Conservation (phyloP, 352 stramenopile genomes). For the Phytophthora pseudosyringae region DNA sequence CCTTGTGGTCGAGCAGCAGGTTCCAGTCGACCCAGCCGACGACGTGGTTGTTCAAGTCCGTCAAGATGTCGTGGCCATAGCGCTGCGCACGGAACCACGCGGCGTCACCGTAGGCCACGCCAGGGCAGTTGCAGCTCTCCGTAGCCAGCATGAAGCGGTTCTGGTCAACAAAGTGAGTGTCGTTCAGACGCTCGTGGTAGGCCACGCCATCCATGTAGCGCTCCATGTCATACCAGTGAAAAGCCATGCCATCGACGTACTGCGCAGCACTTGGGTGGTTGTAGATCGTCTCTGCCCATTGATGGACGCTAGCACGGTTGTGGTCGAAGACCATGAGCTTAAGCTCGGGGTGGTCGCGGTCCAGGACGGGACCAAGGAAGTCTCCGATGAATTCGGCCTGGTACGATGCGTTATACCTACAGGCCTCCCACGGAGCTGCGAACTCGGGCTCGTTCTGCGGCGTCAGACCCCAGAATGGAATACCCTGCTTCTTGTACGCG, state of each 20-base stretch:
- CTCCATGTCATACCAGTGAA: conserved; percentile 89
- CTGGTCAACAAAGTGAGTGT: conserved; percentile 72
- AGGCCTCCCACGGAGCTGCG: conserved; percentile 77
- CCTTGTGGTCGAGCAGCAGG: conserved; percentile 85
- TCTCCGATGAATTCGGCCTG: conserved; percentile 85
- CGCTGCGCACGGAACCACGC: conserved; percentile 88
- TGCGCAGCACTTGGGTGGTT: conserved; percentile 60
- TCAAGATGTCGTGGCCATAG: conserved; percentile 90
- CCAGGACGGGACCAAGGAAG: conserved; percentile 85
- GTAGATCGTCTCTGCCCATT: conserved; percentile 82
- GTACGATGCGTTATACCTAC: conserved; percentile 54
- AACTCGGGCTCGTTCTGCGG: conserved; percentile 93
- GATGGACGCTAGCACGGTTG: conserved; percentile 78
- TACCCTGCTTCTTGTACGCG: conserved; percentile 86
- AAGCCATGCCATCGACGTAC: conserved; percentile 91
- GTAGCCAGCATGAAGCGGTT: conserved; percentile 71
- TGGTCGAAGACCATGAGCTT: conserved; percentile 94
- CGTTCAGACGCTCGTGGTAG: conserved; percentile 76
- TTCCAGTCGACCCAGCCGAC: conserved; percentile 94
- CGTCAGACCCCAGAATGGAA: conserved; percentile 90
- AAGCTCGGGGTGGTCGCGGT: conserved; percentile 86
- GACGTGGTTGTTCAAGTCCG: conserved; percentile 88
- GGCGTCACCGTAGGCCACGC: conserved; percentile 55
- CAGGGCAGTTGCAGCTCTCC: conserved; percentile 82
- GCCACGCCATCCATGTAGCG: conserved; percentile 76